Base-by-base conservation (phyloP, 306 rosid genomes). In the Arachis stenosperma region DNA sequence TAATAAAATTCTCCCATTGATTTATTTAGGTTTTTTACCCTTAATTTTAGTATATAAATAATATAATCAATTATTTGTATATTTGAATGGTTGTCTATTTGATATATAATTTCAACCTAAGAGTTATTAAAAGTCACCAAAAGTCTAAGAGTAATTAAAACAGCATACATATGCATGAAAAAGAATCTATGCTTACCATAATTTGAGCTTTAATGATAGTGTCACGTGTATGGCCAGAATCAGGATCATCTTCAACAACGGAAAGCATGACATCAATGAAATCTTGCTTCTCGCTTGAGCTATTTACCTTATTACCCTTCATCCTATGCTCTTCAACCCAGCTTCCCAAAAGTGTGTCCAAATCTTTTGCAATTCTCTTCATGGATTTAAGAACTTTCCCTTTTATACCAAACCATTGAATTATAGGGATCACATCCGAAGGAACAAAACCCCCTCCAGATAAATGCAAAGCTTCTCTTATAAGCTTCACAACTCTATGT, bases 231-330 rank as follows among this genome's bases (percentile, higher is more conserved):
- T 77, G 60, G 11, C 84, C 75, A 61, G 81, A 64, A 54, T 39
- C 40, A 9, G 76, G 30, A 65, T 78, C 74, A 29, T 86, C 88
- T 72, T 79, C 73, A 78, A 81, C 65, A 22, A 58, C 70, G 48
- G 84, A 82, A 0, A 86, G 67, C 90, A 84, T 70, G 29, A 86
- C 74, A 67, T 88, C 86, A 46, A 88, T 84, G 80, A 84, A 86
- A 69, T 88, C 90, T 64, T 69, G 81, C 71, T 88, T 37, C 8
- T 79, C 71, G 43, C 6, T 53, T 4, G 82, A 44, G 3, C 75
- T 46, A n/a, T 14, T 48, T 29, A 12, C 30, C 2, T 17, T 3
- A 13, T 69, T 48, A 51, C 9, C 9, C 8, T 78, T 47, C 58
- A 33, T 30, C 5, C 10, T 3, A 67, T 84, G 93, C n/a, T 88